Evolutionary conservation across 805 yeast species (phyloP).

Genomic region (Priceomyces fermenticarens): DNA sequence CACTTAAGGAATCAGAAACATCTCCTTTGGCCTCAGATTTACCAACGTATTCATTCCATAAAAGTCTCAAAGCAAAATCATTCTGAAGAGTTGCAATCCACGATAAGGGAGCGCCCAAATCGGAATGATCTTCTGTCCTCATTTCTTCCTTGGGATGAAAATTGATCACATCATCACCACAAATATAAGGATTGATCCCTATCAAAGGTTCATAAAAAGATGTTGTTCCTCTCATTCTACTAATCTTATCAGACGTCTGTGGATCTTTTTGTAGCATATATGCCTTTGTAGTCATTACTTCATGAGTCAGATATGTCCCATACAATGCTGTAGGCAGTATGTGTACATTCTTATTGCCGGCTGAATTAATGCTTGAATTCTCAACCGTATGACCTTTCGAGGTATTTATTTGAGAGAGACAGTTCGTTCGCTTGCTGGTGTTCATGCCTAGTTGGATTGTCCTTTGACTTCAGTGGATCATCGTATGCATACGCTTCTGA

Average conservation of each 20-base stretch:
- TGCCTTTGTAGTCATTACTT: not conserved
- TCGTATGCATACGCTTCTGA: not conserved
- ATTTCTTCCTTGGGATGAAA: not conserved
- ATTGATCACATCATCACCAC: not conserved
- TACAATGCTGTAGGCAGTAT: not conserved
- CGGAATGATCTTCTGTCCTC: not conserved
- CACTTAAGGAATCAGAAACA: not conserved
- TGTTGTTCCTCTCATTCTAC: not conserved
- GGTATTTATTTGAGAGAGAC: not conserved
- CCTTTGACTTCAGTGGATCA: not conserved
- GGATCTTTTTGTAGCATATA: not conserved
- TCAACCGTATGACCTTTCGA: not conserved
- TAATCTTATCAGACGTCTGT: not conserved
- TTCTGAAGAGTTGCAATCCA: constrained; percentile 3
- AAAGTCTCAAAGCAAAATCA: not conserved
- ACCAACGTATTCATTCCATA: constrained; percentile 1
- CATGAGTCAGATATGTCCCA: not conserved
- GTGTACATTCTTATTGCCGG: not conserved
- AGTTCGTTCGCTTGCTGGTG: not conserved
- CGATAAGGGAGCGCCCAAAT: constrained; percentile 10
- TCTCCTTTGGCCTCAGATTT: not conserved
- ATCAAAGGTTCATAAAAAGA: not conserved
- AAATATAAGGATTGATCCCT: not conserved
- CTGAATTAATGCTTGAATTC: not conserved
- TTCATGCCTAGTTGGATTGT: not conserved